Base-by-base conservation (phyloP, 2,329 filamentous ascomycete species). In the Diaporthe destruens region DNA sequence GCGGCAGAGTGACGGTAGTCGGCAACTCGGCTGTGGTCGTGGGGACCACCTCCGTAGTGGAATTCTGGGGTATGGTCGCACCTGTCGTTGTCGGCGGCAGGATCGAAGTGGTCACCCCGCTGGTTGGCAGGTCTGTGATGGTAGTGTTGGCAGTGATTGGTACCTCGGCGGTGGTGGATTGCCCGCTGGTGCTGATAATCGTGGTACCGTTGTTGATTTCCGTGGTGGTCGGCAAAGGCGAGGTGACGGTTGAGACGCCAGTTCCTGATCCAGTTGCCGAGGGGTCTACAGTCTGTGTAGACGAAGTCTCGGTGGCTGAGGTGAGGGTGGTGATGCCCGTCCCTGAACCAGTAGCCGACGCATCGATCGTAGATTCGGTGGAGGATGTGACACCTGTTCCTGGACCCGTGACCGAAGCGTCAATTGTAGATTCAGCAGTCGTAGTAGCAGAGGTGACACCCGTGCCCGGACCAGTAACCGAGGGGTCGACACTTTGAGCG, bases 401-500 rank as follows among this genome's bases (percentile, higher is more conserved):
- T 16, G 71, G 59, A 18, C 71, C 71, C 23, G 68, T 71, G 16
- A 23, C 71, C 11, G 68, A 67, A 34, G 59, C 29, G 12, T 51
- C 66, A 5, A 61, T 55, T 18, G 34, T 68, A n/a, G 51, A 20
- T 8, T 56, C 25, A 9, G 42, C 23, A 8, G 65, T 29, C 18
- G 73, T 34, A 29, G 73, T 34, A 39, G 70, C 9, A 51, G 53
- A 25, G 29, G 69, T 44, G 39, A 18, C 49, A 23, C 49, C 56
- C 2, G 75, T 69, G 20, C 72, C 59, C 16, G 74, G 54, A 6
- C 67, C 57, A 18, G 71, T 76, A 8, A 47, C 69, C 2, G 73
- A 68, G 20, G 76, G 34, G 14, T 73, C 56, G 47, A 76, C 77
- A 47, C 34, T 59, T 39, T 74, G 69, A 54, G 72, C 73, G 18